phyloP scores from a whole-genome alignment of 768 basidiomycete species.

The Candolleomyces efflorescens region DNA sequence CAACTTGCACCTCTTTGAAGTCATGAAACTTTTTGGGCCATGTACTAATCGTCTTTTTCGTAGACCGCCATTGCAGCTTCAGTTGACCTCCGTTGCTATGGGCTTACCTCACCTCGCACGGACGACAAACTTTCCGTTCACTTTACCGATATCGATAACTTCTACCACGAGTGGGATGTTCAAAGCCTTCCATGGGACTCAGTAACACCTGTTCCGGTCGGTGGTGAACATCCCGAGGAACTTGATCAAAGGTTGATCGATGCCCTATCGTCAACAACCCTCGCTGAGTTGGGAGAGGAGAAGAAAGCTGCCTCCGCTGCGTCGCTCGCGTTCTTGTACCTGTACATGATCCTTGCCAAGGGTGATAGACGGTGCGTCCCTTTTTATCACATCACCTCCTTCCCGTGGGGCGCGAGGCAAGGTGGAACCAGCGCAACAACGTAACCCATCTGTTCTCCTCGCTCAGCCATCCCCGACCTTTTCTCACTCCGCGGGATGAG shows the following conservation, averaged over 20 bases:
- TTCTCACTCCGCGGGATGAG: slow-evolving; percentile 5
- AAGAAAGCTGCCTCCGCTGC: slow-evolving; percentile 39
- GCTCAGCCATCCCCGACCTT: slow-evolving; percentile 1
- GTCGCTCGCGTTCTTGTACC: slow-evolving; percentile 79
- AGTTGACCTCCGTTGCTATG: slow-evolving; percentile 94
- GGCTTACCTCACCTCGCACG: slow-evolving; percentile 68
- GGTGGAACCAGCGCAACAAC: not conserved
- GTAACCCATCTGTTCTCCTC: not conserved
- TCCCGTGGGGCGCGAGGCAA: not conserved
- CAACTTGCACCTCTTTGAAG: too few species aligned
- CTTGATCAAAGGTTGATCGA: slow-evolving; percentile 74
- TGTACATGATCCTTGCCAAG: slow-evolving; percentile 79
- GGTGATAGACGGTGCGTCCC: slow-evolving; percentile 22
- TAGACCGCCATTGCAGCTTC: slow-evolving; percentile 94
- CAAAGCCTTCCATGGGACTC: slow-evolving; percentile 76
- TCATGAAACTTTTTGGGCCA: not conserved
- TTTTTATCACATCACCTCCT: slow-evolving; percentile 3
- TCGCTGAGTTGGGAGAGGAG: slow-evolving; percentile 31
- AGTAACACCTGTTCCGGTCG: slow-evolving; percentile 48
- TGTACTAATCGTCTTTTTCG: slow-evolving; percentile 7
- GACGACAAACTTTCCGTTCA: slow-evolving; percentile 73
- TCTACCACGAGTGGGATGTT: slow-evolving; percentile 79
- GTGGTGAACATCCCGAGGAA: slow-evolving; percentile 53
- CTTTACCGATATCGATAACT: slow-evolving; percentile 75
- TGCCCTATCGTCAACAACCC: slow-evolving; percentile 52